Evolutionary conservation across 306 rosid species (phyloP), one percentile per base, ranked within the genome.

Genomic region (Prunus dulcis): DNA sequence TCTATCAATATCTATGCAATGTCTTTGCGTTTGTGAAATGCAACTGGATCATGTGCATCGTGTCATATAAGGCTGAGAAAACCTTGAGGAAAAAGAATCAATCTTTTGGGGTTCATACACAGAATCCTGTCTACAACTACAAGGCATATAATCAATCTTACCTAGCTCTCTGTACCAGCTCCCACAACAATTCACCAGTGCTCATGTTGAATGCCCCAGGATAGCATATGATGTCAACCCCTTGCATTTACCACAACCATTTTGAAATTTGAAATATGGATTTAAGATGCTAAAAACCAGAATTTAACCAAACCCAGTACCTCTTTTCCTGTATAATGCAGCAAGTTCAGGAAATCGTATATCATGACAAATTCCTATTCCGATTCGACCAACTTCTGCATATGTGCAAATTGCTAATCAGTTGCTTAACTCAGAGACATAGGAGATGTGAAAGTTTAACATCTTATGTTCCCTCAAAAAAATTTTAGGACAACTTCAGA

Each of bases 361-460:
- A 20, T 84, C 87, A 56, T 84, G 79, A 28, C 84, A 84, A 7
- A 80, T 80, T 75, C 84, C 84, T 6, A 84, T 12, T 49, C 84
- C 87, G 41, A 84, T 56, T 4, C 70, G 77, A 30, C 87, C 87
- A 53, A 80, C 9, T 6, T 84, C 84, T 84, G 79, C 71, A 76
- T 10, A 55, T 11, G 10, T n/a, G 32, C 8, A 50, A 22, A 56
- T 60, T 55, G 15, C 55, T 43, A 57, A 32, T 41, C 25, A 61
- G 71, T 6, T 25, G 9, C 52, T 66, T 43, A n/a, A 66, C 9
- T 25, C 66, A 25, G 14, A 47, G 14, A 47, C 51, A 34, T 58
- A 62, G 20, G 38, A 2, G 13, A 25, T 14, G 0, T 2, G 5
- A 11, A 23, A 12, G 3, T 11, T 58, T 58, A 14, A 58, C 30